Conservation (phyloP, 306 rosid genomes). For the Albizia julibrissin region DNA sequence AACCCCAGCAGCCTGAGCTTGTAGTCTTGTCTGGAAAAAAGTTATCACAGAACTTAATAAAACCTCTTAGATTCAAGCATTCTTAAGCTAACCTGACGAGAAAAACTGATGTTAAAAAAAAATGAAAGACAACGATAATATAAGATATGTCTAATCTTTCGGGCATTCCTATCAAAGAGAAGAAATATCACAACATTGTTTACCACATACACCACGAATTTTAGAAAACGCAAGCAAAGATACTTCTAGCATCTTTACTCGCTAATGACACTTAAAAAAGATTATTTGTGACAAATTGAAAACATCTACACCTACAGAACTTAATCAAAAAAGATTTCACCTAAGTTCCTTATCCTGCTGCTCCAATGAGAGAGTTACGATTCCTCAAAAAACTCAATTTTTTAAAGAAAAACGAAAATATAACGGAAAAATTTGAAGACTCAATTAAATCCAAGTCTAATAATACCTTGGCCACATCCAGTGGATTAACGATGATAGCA, state of each 20-base stretch:
- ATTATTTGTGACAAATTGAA: background rate
- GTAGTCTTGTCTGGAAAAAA: constrained; percentile 80
- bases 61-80: constrained; percentile 1
- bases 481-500: constrained; percentile 84
- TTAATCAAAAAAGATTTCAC: background rate
- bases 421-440: background rate
- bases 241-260: background rate
- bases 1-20: constrained; percentile 97
- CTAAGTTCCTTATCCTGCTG: background rate
- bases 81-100: background rate
- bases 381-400: background rate
- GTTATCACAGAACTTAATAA: background rate
- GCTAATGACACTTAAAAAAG: background rate
- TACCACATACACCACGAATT: background rate
- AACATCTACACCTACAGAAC: background rate
- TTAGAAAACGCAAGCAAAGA: background rate
- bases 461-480: constrained; percentile 87
- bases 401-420: background rate
- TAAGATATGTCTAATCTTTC: background rate
- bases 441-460: background rate
- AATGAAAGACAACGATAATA: background rate
- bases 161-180: background rate
- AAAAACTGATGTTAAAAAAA: background rate
- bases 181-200: background rate
- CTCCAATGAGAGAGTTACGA: background rate